A percentile compares a stretch with the other conserved stretches of the same genome.
These are phyloP conservation scores for Fusarium sterilihyphosum DNA, from an alignment of 2,329 filamentous ascomycete species.

Conservation along the genomic window DNA sequence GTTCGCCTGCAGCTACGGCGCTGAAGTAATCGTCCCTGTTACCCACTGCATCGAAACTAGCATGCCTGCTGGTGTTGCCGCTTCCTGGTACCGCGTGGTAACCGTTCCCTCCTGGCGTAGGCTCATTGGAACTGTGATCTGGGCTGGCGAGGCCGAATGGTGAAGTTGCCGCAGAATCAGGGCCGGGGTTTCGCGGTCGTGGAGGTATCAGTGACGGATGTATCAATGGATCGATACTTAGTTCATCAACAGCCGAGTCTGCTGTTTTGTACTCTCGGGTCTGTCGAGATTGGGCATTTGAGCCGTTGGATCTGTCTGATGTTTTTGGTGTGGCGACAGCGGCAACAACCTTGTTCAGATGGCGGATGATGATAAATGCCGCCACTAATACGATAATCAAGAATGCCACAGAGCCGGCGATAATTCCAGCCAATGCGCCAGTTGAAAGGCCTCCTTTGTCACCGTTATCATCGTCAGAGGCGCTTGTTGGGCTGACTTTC, in stretches of 20 bases:
- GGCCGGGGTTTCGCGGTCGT: conserved; percentile 39
- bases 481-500: conserved; percentile 49
- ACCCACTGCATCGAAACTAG: conserved; percentile 43
- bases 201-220: conserved; percentile 52
- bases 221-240: conserved; percentile 55
- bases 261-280: conserved; percentile 53
- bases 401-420: conserved; percentile 60
- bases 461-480: conserved; percentile 35
- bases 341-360: conserved; percentile 58
- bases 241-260: conserved; percentile 55
- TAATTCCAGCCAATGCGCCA: conserved; percentile 61
- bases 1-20: neutral
- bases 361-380: conserved; percentile 60
- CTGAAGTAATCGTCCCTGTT: conserved; percentile 46
- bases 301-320: conserved; percentile 43
- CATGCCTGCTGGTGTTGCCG: conserved; percentile 40
- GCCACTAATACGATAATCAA: conserved; percentile 59
- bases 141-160: conserved; percentile 35
- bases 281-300: conserved; percentile 45
- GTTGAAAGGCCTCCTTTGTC: conserved; percentile 50
- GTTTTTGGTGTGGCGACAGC: conserved; percentile 51
- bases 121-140: conserved; percentile 44
- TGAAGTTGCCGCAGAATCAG: conserved; percentile 30
- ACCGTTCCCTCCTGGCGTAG: conserved; percentile 38
- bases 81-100: conserved; percentile 41